A percentile compares a stretch with the other conserved stretches of the same genome.
Evolutionary conservation across 805 yeast genomes (phyloP).

Genomic region (Kazachstania psychrophila): DNA sequence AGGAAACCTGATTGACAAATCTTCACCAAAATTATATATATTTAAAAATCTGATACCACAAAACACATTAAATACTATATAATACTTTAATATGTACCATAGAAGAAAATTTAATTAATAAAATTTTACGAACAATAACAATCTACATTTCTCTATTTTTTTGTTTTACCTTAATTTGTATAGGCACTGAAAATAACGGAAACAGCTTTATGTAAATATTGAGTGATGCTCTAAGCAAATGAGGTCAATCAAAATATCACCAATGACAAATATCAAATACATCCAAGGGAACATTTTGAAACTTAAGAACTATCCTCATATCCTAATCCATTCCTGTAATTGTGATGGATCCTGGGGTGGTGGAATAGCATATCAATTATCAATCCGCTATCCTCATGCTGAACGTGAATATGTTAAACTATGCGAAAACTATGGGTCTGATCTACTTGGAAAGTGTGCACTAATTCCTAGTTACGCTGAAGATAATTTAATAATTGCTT

Average conservation of each 20-base stretch:
- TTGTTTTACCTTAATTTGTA: too few species aligned
- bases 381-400: constrained; percentile 45
- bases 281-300: constrained; percentile 16
- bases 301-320: constrained; percentile 25
- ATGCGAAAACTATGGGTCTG: constrained; percentile 17
- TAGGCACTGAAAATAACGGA: too few species aligned
- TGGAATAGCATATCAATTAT: constrained; percentile 62
- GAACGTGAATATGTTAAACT: constrained; percentile 36
- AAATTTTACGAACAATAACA: too few species aligned
- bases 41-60: too few species aligned
- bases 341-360: constrained; percentile 79
- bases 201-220: too few species aligned
- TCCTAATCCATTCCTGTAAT: constrained; percentile 74
- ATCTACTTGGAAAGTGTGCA: constrained; percentile 40
- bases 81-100: too few species aligned
- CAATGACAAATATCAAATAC: constrained; percentile 15
- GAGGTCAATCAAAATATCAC: too few species aligned
- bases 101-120: too few species aligned
- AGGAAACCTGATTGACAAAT: neutral
- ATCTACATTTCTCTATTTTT: too few species aligned
- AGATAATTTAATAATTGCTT: constrained; percentile 37
- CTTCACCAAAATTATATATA: too few species aligned
- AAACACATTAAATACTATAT: too few species aligned
- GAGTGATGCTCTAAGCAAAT: too few species aligned
- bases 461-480: constrained; percentile 20